These are phyloP conservation scores for Polysphondylium violaceum DNA, from an alignment of 78 protist species.

Conservation along the genomic window DNA sequence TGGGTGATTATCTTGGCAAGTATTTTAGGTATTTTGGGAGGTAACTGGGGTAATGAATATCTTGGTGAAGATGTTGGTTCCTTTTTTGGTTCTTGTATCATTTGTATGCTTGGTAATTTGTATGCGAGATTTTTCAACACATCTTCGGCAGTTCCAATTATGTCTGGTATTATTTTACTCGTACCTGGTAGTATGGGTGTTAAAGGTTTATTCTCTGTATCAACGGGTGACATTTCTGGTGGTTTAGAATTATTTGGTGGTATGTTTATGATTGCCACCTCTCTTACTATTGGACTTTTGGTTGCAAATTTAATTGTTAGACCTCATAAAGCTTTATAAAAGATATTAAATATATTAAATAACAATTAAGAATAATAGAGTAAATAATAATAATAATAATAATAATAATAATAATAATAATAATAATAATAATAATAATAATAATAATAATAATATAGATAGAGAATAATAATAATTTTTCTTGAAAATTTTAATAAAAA, in stretches of 20 bases:
- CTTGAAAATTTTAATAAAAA: no score
- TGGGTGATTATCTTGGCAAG: conserved; percentile 63
- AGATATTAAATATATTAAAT: no score
- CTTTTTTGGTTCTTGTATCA: conserved; percentile 59
- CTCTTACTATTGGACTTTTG: conserved; percentile 59
- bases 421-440: no score
- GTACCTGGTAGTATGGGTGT: conserved; percentile 77
- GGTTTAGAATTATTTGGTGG: conserved; percentile 39
- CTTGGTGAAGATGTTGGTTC: conserved; percentile 74
- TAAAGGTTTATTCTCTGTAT: conserved; percentile 46
- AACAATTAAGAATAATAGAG: no score
- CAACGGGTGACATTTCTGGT: conserved; percentile 45
- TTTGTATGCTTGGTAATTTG: conserved; percentile 44
- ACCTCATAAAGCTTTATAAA: conserved; percentile 72
- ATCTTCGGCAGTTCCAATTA: conserved; percentile 41
- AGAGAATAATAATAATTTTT: no score
- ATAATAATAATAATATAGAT: no score
- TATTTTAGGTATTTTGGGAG: conserved; percentile 56
- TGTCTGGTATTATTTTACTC: conserved; percentile 65
- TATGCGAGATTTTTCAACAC: conserved; percentile 53
- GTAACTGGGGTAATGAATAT: conserved; percentile 71
- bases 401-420: no score
- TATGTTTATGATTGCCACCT: conserved; percentile 70
- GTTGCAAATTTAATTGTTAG: conserved; percentile 62
- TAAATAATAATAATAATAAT: no score